Conservation (phyloP, 1,284 basidiomycete genomes). For the Apiotrichum siamense region DNA sequence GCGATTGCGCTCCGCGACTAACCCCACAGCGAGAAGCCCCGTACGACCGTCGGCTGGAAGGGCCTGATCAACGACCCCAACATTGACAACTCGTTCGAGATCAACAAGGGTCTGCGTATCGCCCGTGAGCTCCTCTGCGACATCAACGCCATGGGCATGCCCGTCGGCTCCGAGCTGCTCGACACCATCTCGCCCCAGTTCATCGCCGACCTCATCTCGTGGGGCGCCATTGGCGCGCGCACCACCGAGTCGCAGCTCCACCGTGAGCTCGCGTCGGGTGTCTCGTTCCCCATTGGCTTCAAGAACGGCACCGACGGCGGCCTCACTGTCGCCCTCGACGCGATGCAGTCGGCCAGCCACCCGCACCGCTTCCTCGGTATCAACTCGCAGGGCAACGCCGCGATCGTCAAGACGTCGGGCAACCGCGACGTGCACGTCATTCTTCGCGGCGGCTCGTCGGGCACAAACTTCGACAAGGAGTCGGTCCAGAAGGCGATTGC, state of each 20-base stretch:
- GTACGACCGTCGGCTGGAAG: constrained; percentile 85
- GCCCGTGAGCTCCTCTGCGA: constrained; percentile 84
- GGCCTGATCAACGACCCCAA: constrained; percentile 77
- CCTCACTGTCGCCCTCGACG: constrained; percentile 77
- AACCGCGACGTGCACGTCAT: constrained; percentile 91
- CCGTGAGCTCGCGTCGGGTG: constrained; percentile 53
- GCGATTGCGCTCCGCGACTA: neutral
- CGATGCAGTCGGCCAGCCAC: constrained; percentile 85
- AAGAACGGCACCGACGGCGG: constrained; percentile 98
- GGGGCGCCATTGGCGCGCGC: constrained; percentile 95
- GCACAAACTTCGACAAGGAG: constrained; percentile 66
- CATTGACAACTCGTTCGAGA: constrained; percentile 54
- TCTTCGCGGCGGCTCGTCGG: constrained; percentile 78
- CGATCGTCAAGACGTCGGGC: constrained; percentile 91
- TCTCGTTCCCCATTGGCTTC: constrained; percentile 61
- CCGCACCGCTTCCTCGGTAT: constrained; percentile 98
- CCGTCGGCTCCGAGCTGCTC: constrained; percentile 81
- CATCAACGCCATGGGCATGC: constrained; percentile 75
- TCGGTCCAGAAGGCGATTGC: constrained; percentile 66
- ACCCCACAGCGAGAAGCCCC: constrained; percentile 46
- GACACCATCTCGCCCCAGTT: constrained; percentile 67
- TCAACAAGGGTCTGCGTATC: constrained; percentile 92
- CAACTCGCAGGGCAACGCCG: constrained; percentile 83
- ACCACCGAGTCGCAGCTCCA: constrained; percentile 97
- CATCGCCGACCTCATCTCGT: constrained; percentile 90